Evolutionary conservation across 2,329 filamentous ascomycete genomes (phyloP).

Genomic region (Fusarium nelsonii): DNA sequence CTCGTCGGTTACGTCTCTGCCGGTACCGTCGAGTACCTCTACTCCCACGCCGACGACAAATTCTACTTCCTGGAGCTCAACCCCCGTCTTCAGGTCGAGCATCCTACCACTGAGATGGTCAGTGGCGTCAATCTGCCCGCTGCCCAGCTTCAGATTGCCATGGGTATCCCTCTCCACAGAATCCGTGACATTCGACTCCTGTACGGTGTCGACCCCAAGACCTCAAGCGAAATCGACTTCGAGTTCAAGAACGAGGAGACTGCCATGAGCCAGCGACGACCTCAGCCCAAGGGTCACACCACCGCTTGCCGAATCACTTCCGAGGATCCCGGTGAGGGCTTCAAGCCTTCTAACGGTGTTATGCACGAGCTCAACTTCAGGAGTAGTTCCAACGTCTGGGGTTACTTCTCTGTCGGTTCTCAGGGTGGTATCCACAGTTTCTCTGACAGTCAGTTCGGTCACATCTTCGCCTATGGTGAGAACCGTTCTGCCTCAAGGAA

Average conservation of each 20-base stretch:
- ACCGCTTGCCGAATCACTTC: conserved; percentile 99
- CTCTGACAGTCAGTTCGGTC: conserved; percentile 98
- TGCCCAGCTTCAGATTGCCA: conserved; percentile 97
- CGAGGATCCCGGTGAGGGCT: conserved; percentile 97
- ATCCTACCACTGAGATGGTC: conserved; percentile 99
- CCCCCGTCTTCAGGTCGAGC: conserved; percentile 98
- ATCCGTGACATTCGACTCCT: conserved; percentile 96
- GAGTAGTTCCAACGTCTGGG: conserved; percentile 98
- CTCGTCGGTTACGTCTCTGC: conserved; percentile 98
- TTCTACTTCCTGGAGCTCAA: conserved; percentile 99
- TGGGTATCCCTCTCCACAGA: conserved; percentile 96
- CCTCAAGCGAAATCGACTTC: conserved; percentile 90
- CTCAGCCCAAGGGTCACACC: conserved; percentile 94
- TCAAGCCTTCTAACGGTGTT: conserved; percentile 99
- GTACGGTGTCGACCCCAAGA: conserved; percentile 94
- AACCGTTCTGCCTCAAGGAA: conserved; percentile 96
- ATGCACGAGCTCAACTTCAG: conserved; percentile 99
- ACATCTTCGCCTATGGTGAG: conserved; percentile 99
- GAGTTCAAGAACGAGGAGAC: conserved; percentile 92
- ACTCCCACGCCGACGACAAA: conserved; percentile 97
- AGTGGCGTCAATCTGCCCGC: conserved; percentile 97
- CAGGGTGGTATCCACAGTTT: conserved; percentile 98
- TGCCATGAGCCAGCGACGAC: conserved; percentile 85
- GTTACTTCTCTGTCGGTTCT: conserved; percentile 99
- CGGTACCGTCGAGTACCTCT: conserved; percentile 98